Percentiles rank a stretch among this genome's conserved stretches.
These are phyloP conservation scores for Coffea humblotiana DNA, from an alignment of 305 asterid species.

Conservation along the genomic window DNA sequence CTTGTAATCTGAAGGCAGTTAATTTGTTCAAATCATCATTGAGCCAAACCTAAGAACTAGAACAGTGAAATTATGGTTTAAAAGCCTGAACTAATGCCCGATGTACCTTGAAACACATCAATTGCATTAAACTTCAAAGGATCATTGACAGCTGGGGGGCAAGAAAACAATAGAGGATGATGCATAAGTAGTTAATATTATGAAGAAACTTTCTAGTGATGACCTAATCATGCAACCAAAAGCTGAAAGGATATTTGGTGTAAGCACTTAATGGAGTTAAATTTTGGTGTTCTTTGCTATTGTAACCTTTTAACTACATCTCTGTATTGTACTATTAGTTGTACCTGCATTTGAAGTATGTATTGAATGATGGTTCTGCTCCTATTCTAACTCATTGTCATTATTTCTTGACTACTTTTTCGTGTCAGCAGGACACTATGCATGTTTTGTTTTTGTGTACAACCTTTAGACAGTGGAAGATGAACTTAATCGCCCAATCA, in stretches of 20 bases:
- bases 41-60: background rate
- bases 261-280: background rate
- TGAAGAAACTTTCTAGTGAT: too few species aligned
- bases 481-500: background rate
- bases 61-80: background rate
- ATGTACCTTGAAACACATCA: background rate
- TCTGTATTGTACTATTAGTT: background rate
- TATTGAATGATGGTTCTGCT: background rate
- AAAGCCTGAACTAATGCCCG: background rate
- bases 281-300: background rate
- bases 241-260: background rate
- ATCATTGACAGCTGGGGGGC: background rate
- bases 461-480: background rate
- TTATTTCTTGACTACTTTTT: too few species aligned
- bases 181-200: too few species aligned
- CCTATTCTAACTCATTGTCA: too few species aligned
- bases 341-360: background rate
- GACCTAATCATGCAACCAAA: too few species aligned
- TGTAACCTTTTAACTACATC: background rate
- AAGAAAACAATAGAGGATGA: background rate
- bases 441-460: background rate
- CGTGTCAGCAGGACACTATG: background rate
- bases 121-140: background rate
- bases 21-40: background rate
- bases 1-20: background rate